Evolutionary conservation across 768 basidiomycete genomes (phyloP), one percentile per base, ranked within the genome.

Genomic region (Pisolithus sp.): DNA sequence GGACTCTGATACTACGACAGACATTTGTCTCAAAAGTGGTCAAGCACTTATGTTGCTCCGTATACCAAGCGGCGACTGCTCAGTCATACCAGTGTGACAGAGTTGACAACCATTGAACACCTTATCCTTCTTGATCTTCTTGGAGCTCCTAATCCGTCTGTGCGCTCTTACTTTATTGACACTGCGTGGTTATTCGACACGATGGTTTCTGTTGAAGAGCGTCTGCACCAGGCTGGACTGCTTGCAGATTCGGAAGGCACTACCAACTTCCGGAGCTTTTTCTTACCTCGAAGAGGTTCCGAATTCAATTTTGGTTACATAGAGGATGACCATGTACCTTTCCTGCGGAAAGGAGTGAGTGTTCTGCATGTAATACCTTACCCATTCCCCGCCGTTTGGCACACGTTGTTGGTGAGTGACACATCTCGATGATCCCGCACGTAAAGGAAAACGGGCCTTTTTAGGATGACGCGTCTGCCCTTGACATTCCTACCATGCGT

Each of bases 101-200:
- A 86, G 54, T 73, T 99, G 28, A 75, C 80, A 15, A 81, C 80
- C 12, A 88, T 99, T 51, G 93, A 96, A 59, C 89, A 94, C 63
- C 74, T 99, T 46, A 83, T 99, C 60, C 80, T 99, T 3, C 80
- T 99, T 24, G 96, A 99, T 65, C 81, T 99, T 2, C 75, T 99
- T 17, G 96, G 96, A 23, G 81, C 90, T 7, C 70, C 78, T 2
- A 68, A 80, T 48, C 93, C 96, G 2, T 68, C 62, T 12, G 85
- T 99, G 46, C 81, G 79, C 38, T 92, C 88, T 5, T 96, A 83
- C 61, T 98, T 82, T 68, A 69, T 80, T 6, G 82, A 93, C 50
- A 99, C 96, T 1, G 91, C 86, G 5, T 98, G 96, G 96, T 72
- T 99, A 38, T 94, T 90, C 62, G 87, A 92, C 65, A 76, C 80